Percentiles rank a stretch among this genome's conserved stretches.
These are phyloP conservation scores for Candida takata DNA, from an alignment of 805 yeast species.

Conservation along the genomic window DNA sequence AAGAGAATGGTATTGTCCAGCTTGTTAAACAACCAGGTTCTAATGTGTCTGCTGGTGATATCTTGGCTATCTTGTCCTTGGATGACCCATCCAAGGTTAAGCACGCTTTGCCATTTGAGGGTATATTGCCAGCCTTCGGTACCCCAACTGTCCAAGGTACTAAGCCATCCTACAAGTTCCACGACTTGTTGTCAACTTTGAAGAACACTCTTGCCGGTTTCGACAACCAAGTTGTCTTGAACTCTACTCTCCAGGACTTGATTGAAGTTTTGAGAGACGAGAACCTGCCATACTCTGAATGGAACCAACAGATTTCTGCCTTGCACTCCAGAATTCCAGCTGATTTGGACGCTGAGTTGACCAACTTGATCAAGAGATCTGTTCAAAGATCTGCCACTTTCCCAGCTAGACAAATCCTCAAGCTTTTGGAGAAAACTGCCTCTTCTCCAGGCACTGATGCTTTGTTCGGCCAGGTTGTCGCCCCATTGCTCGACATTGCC, in stretches of 20 bases:
- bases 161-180: slow-evolving; percentile 74
- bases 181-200: slow-evolving; percentile 50
- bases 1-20: slow-evolving; percentile 90
- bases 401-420: slow-evolving; percentile 83
- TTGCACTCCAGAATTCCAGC: slow-evolving; percentile 84
- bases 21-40: slow-evolving; percentile 96
- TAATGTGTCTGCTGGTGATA: slow-evolving; percentile 94
- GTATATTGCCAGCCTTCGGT: slow-evolving; percentile 86
- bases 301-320: slow-evolving; percentile 82
- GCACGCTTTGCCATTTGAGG: slow-evolving; percentile 93
- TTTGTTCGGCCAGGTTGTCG: slow-evolving; percentile 51
- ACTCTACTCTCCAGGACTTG: slow-evolving; percentile 66
- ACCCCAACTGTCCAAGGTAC: slow-evolving; percentile 76
- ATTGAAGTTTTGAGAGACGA: slow-evolving; percentile 69
- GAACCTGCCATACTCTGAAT: slow-evolving; percentile 87
- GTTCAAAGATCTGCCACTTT: slow-evolving; percentile 67
- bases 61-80: slow-evolving; percentile 85
- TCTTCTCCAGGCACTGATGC: slow-evolving; percentile 46
- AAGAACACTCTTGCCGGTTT: slow-evolving; percentile 81
- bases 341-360: slow-evolving; percentile 62
- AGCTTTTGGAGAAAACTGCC: slow-evolving; percentile 57
- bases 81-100: slow-evolving; percentile 97
- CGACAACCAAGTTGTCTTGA: slow-evolving; percentile 94
- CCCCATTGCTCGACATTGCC: slow-evolving; percentile 70
- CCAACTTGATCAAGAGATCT: slow-evolving; percentile 60